Percentiles rank a stretch among this genome's conserved stretches.
Conservation (phyloP, 306 rosid genomes). For the Gastrolobium bilobum region DNA sequence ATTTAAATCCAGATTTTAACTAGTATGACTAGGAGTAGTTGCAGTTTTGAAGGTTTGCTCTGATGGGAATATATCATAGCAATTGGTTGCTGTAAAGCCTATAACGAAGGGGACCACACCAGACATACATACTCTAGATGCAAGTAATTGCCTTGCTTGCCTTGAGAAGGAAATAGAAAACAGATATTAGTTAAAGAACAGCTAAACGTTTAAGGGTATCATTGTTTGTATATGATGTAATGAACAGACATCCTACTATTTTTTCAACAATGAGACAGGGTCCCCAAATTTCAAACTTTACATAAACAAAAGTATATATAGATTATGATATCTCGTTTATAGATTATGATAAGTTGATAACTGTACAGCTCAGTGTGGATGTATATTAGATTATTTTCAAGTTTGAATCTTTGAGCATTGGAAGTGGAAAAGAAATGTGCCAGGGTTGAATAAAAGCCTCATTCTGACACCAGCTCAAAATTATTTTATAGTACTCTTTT, state of each 20-base stretch:
- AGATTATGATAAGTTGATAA: slow-evolving; percentile 17
- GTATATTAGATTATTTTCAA: neutral
- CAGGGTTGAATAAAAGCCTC: slow-evolving; percentile 32
- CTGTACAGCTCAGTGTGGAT: slow-evolving; percentile 12
- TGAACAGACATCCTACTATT: slow-evolving; percentile 27
- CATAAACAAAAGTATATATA: neutral
- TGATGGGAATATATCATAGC: neutral
- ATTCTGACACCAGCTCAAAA: slow-evolving; percentile 32
- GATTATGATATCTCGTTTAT: neutral
- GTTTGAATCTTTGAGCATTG: slow-evolving; percentile 40
- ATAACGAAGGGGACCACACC: slow-evolving; percentile 32
- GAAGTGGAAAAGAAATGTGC: slow-evolving; percentile 23
- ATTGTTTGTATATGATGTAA: neutral
- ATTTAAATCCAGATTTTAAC: too few relatives aligned
- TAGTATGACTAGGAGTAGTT: too few relatives aligned
- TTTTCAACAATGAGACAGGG: neutral
- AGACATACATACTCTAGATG: neutral
- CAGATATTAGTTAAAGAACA: neutral
- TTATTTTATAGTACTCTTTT: neutral
- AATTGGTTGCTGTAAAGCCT: slow-evolving; percentile 25
- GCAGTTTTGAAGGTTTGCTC: neutral
- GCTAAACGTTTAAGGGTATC: neutral
- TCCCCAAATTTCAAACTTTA: neutral
- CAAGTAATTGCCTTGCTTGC: neutral
- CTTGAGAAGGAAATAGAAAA: neutral